phyloP scores from a whole-genome alignment of 192 early-diverging fungal species.

The Mortierella alpina region DNA sequence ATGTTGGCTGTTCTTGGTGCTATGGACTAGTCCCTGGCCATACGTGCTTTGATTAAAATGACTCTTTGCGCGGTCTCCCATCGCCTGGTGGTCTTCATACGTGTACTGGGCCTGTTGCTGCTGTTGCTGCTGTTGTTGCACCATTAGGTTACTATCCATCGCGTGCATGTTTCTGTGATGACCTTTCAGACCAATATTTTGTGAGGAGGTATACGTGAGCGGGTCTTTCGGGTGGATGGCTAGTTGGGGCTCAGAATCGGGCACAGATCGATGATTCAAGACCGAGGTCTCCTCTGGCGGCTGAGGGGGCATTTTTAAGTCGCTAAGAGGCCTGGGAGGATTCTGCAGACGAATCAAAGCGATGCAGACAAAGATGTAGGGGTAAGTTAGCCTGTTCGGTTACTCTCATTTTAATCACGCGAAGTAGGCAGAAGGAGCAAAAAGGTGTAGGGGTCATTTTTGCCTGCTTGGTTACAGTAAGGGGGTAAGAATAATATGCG shows the following conservation, averaged over 20 bases:
- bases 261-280: slow-evolving; percentile 19
- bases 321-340: background rate
- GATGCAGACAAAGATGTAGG: too few species aligned
- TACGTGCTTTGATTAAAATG: background rate
- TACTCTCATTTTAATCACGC: background rate
- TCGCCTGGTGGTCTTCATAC: background rate
- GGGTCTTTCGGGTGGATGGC: slow-evolving; percentile 31
- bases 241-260: slow-evolving; percentile 13
- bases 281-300: slow-evolving; percentile 33
- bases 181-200: background rate
- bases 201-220: slow-evolving; percentile 1
- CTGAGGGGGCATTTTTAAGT: slow-evolving; percentile 22
- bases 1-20: slow-evolving; percentile 4
- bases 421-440: background rate
- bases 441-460: background rate
- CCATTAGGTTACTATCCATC: slow-evolving; percentile 3
- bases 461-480: background rate
- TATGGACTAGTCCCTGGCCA: too few species aligned
- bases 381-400: background rate
- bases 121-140: background rate
- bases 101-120: background rate
- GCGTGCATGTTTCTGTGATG: background rate
- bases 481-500: background rate
- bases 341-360: background rate
- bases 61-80: background rate